These are phyloP conservation scores for Pseudocercospora fijiensis DNA, from an alignment of 2,329 filamentous ascomycete genomes.

Conservation along the genomic window DNA sequence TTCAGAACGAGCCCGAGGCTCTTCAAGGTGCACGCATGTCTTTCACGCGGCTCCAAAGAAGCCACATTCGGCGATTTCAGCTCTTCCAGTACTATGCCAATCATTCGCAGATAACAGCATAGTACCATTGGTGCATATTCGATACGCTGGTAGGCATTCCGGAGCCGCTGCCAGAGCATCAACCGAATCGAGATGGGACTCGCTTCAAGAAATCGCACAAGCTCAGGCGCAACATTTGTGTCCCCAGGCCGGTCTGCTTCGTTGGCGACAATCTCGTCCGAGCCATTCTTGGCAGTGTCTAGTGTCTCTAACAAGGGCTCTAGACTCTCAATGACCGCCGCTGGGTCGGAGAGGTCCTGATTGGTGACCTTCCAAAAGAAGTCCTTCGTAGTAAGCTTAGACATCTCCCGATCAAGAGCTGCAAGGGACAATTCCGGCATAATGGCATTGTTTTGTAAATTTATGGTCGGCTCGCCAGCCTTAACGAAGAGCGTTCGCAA, in stretches of 20 bases:
- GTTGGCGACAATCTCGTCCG: background rate
- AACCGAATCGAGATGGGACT: constrained; percentile 80
- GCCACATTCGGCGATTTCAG: constrained; percentile 60
- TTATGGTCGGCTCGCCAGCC: constrained; percentile 53
- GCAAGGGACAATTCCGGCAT: constrained; percentile 82
- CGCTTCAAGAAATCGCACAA: constrained; percentile 79
- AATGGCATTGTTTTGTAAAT: constrained; percentile 77
- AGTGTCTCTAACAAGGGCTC: constrained; percentile 82
- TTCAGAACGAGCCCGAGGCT: constrained; percentile 79
- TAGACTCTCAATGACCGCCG: constrained; percentile 82
- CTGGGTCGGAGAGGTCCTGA: constrained; percentile 74
- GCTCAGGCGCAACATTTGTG: constrained; percentile 58
- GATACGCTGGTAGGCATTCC: constrained; percentile 82
- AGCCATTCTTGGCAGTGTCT: constrained; percentile 1
- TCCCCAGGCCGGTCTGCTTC: background rate
- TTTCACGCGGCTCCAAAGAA: constrained; percentile 58
- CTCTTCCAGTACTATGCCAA: constrained; percentile 77
- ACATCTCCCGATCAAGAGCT: constrained; percentile 88
- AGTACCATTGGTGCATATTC: constrained; percentile 84
- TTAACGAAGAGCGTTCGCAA: constrained; percentile 56
- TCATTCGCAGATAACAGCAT: constrained; percentile 79
- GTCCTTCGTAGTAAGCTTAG: constrained; percentile 90
- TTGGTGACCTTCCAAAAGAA: constrained; percentile 92
- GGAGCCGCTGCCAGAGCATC: constrained; percentile 87
- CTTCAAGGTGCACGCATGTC: constrained; percentile 69